phyloP scores from a whole-genome alignment of 2,329 filamentous ascomycete species.

The Phialophora expanda region DNA sequence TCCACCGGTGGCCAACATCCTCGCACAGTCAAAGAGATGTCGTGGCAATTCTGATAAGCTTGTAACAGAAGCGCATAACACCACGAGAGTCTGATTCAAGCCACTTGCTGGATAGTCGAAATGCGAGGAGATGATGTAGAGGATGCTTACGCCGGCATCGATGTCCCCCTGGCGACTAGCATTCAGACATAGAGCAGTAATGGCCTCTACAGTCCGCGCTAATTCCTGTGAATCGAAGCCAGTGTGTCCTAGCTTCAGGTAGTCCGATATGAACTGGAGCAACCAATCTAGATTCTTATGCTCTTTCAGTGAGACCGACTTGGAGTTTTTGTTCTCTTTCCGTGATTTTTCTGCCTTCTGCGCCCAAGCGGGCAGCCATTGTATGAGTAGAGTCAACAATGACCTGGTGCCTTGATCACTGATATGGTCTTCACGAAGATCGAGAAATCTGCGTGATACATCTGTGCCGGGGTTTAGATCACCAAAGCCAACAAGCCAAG shows the following conservation, averaged over 20 bases:
- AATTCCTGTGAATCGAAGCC: conserved; percentile 28
- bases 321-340: conserved; percentile 32
- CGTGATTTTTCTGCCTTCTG: conserved; percentile 28
- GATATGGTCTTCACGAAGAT: conserved; percentile 23
- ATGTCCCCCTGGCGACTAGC: conserved; percentile 33
- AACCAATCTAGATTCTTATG: conserved; percentile 35
- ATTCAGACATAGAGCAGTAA: conserved; percentile 33
- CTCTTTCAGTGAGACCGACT: conserved; percentile 26
- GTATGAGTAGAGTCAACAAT: conserved; percentile 31
- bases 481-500: conserved; percentile 34
- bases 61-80: conserved; percentile 35
- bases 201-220: conserved; percentile 22
- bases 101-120: conserved; percentile 32
- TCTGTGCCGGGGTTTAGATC: conserved; percentile 34
- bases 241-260: conserved; percentile 32
- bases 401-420: conserved; percentile 21
- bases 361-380: conserved; percentile 34
- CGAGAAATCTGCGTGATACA: conserved; percentile 32
- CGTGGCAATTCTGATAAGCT: conserved; percentile 29
- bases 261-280: conserved; percentile 34
- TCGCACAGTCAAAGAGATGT: conserved; percentile 31
- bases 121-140: conserved; percentile 29
- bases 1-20: conserved; percentile 28
- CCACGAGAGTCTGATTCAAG: conserved; percentile 32
- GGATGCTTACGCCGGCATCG: conserved; percentile 32